Evolutionary conservation across 495 filamentous ascomycete species (phyloP).

Genomic region (Tuber melanosporum): DNA sequence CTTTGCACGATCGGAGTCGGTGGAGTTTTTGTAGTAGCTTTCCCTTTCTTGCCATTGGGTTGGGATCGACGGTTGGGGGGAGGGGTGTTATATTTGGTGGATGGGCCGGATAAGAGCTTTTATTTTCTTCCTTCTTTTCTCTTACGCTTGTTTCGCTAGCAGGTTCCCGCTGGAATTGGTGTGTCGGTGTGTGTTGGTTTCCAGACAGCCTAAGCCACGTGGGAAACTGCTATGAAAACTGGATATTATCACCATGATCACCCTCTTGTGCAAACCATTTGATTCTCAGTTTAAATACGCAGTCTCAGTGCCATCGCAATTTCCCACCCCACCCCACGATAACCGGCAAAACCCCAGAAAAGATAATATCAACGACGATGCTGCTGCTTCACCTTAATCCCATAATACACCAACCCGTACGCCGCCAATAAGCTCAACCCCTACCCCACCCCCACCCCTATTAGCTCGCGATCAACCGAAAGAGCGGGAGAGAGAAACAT

Average conservation of each 20-base stretch:
- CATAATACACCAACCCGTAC: constrained; percentile 40
- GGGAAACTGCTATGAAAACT: not conserved
- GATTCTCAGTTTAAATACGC: not conserved
- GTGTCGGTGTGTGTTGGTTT: not conserved
- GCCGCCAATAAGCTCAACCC: constrained; percentile 38
- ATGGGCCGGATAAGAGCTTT: not conserved
- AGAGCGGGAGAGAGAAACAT: constrained; percentile 7
- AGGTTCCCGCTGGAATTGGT: not conserved
- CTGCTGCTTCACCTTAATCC: constrained; percentile 31
- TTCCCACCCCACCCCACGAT: not conserved
- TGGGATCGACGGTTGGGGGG: not conserved
- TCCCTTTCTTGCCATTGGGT: not conserved
- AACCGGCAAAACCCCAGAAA: not conserved
- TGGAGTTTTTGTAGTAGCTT: not conserved
- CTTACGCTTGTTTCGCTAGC: not conserved
- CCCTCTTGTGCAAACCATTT: not conserved
- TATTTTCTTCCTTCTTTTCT: not conserved
- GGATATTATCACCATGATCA: not conserved
- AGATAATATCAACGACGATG: not conserved
- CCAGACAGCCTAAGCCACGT: not conserved
- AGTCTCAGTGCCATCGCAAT: not conserved
- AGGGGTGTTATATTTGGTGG: not conserved
- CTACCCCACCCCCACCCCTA: constrained; percentile 2
- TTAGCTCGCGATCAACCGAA: not conserved
- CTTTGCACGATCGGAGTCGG: not conserved